These are phyloP conservation scores for Neoboletus subvelutipes DNA, from an alignment of 768 basidiomycete species.

Conservation along the genomic window DNA sequence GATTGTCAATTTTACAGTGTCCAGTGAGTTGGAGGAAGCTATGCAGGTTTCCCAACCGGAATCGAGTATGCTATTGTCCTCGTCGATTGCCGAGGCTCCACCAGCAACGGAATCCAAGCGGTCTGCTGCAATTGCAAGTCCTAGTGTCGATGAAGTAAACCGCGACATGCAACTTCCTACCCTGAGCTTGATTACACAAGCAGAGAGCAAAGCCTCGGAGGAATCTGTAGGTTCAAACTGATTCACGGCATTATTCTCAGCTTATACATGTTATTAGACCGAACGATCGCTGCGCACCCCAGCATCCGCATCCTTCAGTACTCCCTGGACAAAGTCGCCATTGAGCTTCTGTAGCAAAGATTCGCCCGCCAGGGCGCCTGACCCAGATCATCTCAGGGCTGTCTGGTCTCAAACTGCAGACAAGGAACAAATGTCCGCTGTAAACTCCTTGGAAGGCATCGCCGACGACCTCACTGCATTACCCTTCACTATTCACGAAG, in stretches of 20 bases:
- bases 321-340: constrained; percentile 54
- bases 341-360: constrained; percentile 63
- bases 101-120: constrained; percentile 11
- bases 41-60: constrained; percentile 8
- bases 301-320: constrained; percentile 36
- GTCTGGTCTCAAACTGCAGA: constrained; percentile 81
- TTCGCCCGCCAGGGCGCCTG: constrained; percentile 63
- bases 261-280: constrained; percentile 31
- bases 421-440: constrained; percentile 60
- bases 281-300: constrained; percentile 50
- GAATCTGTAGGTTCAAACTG: constrained; percentile 46
- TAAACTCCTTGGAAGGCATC: constrained; percentile 84
- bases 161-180: constrained; percentile 15
- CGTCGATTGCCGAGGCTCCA: constrained; percentile 19
- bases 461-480: constrained; percentile 78
- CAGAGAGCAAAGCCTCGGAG: constrained; percentile 53
- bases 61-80: constrained; percentile 27
- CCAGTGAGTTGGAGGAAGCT: constrained; percentile 64
- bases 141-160: constrained; percentile 8
- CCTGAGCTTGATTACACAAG: constrained; percentile 27
- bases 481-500: constrained; percentile 80
- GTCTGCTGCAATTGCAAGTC: constrained; percentile 7
- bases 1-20: constrained; percentile 72
- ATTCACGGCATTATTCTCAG: neutral
- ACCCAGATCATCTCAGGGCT: constrained; percentile 82